Percentiles rank a stretch among this genome's conserved stretches.
phyloP scores from a whole-genome alignment of 805 yeast genomes.

The Metschnikowia gruessii region DNA sequence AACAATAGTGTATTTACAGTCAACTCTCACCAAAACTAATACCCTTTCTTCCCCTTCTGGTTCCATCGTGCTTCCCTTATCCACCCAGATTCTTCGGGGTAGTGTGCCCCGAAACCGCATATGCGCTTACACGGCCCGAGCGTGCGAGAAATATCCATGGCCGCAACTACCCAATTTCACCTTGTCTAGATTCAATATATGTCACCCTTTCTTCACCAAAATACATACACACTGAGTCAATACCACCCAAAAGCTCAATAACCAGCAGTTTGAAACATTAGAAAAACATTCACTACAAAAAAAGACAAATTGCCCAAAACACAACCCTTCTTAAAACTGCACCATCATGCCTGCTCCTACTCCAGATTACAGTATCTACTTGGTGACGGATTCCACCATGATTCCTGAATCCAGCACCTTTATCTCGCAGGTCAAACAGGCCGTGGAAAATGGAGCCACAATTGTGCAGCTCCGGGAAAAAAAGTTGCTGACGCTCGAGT shows the following conservation, averaged over 20 bases:
- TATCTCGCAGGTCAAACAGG: constrained; percentile 56
- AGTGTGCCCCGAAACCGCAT: constrained; percentile 6
- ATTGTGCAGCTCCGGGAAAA: constrained; percentile 84
- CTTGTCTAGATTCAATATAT: too few relatives aligned
- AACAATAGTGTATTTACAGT: too few relatives aligned
- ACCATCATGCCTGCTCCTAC: background rate
- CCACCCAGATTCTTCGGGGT: background rate
- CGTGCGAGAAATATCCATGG: constrained; percentile 12
- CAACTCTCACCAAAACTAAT: too few relatives aligned
- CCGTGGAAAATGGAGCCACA: constrained; percentile 73
- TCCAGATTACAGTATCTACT: constrained; percentile 46
- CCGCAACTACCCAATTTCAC: background rate
- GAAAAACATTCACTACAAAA: too few relatives aligned
- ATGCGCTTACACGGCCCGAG: constrained; percentile 16
- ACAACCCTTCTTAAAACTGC: too few relatives aligned
- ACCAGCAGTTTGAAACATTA: too few relatives aligned
- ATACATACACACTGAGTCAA: too few relatives aligned
- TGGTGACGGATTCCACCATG: constrained; percentile 79
- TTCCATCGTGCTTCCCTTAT: too few relatives aligned
- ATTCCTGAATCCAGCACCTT: constrained; percentile 59
- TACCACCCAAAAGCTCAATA: too few relatives aligned
- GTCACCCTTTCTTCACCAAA: too few relatives aligned
- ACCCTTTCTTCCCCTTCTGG: background rate
- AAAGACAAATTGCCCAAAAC: too few relatives aligned
- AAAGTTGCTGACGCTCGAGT: constrained; percentile 60